A percentile compares a stretch with the other conserved stretches of the same genome.
Conservation (phyloP, 176 grass and related monocot genomes). For the Puccinellia tenuiflora region DNA sequence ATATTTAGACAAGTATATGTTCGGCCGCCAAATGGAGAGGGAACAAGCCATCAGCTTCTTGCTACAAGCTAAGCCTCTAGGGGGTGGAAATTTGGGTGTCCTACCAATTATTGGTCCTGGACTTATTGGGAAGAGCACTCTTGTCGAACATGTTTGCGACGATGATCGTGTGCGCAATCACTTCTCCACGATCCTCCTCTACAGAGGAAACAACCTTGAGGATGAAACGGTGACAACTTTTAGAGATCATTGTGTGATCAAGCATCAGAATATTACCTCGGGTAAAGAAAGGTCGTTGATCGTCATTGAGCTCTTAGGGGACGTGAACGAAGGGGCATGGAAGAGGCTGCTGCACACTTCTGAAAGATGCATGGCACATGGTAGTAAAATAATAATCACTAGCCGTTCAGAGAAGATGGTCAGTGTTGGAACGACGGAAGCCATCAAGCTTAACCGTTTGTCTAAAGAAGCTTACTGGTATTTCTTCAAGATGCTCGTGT, state of each 20-base stretch:
- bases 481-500: neutral
- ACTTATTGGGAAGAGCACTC: neutral
- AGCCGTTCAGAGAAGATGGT: neutral
- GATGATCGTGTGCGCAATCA: neutral
- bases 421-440: neutral
- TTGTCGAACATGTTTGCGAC: neutral
- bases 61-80: neutral
- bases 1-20: neutral
- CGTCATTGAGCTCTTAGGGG: neutral
- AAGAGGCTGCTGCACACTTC: neutral
- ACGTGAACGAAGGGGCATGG: neutral
- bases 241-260: neutral
- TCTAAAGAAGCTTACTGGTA: constrained; percentile 8
- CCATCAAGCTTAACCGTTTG: neutral
- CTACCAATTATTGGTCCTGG: neutral
- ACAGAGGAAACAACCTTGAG: neutral
- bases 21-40: constrained; percentile 5
- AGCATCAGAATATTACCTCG: neutral
- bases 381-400: constrained; percentile 17
- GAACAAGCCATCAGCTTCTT: neutral
- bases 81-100: neutral
- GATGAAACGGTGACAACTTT: neutral
- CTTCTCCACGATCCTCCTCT: neutral
- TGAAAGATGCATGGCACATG: neutral
- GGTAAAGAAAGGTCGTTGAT: neutral